Evolutionary conservation across 805 yeast genomes (phyloP).

Genomic region (Starmerella stigmatis): DNA sequence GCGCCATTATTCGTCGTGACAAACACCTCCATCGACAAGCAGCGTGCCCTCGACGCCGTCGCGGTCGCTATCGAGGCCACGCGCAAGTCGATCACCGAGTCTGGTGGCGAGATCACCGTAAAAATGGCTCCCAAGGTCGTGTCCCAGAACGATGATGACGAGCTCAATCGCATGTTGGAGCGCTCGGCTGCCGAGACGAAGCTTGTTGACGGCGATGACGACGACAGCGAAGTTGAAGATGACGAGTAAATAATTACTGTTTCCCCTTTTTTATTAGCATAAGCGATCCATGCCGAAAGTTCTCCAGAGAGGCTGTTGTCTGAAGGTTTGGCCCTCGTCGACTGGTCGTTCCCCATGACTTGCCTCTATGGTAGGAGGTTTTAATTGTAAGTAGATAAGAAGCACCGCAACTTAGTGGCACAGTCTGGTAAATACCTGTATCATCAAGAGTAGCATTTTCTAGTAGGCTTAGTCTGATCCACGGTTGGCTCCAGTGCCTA

Average conservation of each 20-base stretch:
- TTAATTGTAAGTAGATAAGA: no score
- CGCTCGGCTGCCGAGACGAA: slow-evolving; percentile 82
- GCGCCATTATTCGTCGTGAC: slow-evolving; percentile 94
- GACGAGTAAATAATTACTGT: slow-evolving; percentile 20
- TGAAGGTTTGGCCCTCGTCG: no score
- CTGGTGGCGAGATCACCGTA: slow-evolving; percentile 80
- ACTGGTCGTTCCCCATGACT: no score
- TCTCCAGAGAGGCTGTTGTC: background rate
- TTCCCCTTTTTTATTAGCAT: background rate
- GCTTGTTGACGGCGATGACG: slow-evolving; percentile 72
- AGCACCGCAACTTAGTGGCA: no score
- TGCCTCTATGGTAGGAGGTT: no score
- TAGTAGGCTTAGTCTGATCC: no score
- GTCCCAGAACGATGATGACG: slow-evolving; percentile 96
- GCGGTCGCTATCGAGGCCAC: slow-evolving; percentile 72
- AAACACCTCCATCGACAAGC: slow-evolving; percentile 85
- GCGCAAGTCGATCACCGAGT: slow-evolving; percentile 52
- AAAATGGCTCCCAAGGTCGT: slow-evolving; percentile 99
- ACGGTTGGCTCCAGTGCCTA: no score
- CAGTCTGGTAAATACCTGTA: no score
- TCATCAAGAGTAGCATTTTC: no score
- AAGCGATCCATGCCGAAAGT: slow-evolving; percentile 7
- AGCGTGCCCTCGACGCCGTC: slow-evolving; percentile 70
- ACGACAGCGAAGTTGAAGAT: slow-evolving; percentile 37
- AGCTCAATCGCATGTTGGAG: slow-evolving; percentile 89